A percentile compares a stretch with the other conserved stretches of the same genome.
These are phyloP conservation scores for Thelonectria blattea DNA, from an alignment of 2,329 filamentous ascomycete genomes.

Conservation along the genomic window DNA sequence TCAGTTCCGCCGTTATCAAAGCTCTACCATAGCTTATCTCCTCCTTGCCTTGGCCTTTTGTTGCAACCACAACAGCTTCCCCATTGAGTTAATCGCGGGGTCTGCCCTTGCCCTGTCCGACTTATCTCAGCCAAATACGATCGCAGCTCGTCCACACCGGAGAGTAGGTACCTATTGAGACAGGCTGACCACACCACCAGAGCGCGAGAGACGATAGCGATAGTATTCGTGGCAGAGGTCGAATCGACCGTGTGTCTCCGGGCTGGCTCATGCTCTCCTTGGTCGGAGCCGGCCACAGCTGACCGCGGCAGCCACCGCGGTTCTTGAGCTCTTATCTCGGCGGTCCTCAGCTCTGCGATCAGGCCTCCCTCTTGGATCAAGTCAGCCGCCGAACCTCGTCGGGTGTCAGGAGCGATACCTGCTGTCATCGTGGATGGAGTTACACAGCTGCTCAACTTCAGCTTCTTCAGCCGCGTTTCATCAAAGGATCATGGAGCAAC, in stretches of 20 bases:
- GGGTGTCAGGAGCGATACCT: background rate
- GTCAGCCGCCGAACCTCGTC: background rate
- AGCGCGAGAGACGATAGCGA: background rate
- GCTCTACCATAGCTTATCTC: conserved; percentile 16
- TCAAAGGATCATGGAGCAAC: conserved; percentile 7
- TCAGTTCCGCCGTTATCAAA: conserved; percentile 16
- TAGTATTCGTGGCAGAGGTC: background rate
- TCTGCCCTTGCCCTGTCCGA: background rate
- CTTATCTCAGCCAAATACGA: conserved; percentile 5
- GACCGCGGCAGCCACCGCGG: background rate
- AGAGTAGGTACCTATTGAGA: background rate
- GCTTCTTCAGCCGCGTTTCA: conserved; percentile 12
- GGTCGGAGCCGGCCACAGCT: conserved; percentile 6
- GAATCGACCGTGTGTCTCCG: background rate
- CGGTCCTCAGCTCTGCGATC: background rate
- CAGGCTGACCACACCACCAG: background rate
- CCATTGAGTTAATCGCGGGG: conserved; percentile 13
- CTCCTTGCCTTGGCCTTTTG: conserved; percentile 18
- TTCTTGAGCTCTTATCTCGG: background rate
- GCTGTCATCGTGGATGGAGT: background rate
- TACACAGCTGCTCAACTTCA: background rate
- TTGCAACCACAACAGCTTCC: conserved; percentile 9
- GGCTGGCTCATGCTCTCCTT: background rate
- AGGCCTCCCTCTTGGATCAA: background rate
- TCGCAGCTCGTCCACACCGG: background rate